These are phyloP conservation scores for Agrocybe pediades DNA, from an alignment of 768 basidiomycete genomes.

Conservation along the genomic window DNA sequence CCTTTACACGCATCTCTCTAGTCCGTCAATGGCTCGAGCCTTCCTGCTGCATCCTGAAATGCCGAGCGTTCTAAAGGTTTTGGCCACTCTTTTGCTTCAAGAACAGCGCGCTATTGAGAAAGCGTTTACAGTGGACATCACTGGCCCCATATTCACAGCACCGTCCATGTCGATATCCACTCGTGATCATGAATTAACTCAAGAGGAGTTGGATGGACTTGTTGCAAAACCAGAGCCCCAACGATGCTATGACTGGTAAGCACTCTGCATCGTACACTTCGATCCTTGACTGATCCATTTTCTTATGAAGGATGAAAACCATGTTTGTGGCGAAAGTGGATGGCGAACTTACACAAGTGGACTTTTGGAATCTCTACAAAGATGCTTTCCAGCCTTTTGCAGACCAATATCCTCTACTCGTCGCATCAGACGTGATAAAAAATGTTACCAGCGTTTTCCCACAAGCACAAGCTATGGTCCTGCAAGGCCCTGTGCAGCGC, in stretches of 20 bases:
- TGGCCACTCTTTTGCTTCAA: constrained; percentile 64
- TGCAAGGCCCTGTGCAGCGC: constrained; percentile 66
- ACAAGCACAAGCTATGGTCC: constrained; percentile 84
- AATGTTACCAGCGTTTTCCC: constrained; percentile 86
- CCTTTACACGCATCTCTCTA: constrained; percentile 73
- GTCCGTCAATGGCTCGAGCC: constrained; percentile 73
- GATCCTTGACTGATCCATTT: constrained; percentile 1
- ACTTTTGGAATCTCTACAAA: constrained; percentile 94
- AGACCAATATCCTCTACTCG: constrained; percentile 62
- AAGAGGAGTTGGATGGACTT: constrained; percentile 67
- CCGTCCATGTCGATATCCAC: constrained; percentile 49
- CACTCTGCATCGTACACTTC: not conserved
- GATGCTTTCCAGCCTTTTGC: constrained; percentile 70
- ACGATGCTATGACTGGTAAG: constrained; percentile 82
- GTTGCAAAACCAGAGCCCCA: constrained; percentile 68
- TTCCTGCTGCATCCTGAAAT: constrained; percentile 74
- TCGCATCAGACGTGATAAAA: constrained; percentile 94
- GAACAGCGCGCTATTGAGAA: constrained; percentile 68
- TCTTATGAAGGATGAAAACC: constrained; percentile 75
- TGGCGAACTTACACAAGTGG: constrained; percentile 88
- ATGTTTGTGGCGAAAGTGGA: constrained; percentile 80
- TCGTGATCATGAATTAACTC: constrained; percentile 66
- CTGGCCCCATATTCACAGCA: constrained; percentile 57
- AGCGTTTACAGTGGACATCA: constrained; percentile 62
- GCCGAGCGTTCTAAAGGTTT: constrained; percentile 67